phyloP scores from a whole-genome alignment of 495 filamentous ascomycete species.

The Penicillium simplicissimum region DNA sequence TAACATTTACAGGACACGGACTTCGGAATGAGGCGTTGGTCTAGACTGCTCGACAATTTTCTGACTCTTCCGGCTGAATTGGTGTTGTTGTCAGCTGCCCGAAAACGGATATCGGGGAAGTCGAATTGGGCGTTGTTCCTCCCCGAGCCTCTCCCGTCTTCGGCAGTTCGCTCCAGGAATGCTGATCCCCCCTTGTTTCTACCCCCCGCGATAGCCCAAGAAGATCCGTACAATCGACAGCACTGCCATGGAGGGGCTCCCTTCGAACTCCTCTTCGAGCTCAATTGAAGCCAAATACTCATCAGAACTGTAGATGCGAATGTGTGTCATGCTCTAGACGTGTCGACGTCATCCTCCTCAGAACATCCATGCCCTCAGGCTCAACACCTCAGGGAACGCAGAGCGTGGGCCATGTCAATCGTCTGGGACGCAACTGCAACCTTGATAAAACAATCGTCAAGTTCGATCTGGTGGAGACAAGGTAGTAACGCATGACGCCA shows the following conservation, averaged over 20 bases:
- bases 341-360: not conserved
- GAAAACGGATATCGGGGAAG: slow-evolving; percentile 26
- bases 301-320: not conserved
- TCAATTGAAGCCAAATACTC: not conserved
- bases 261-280: not conserved
- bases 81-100: slow-evolving; percentile 16
- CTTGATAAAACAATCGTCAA: slow-evolving; percentile 27
- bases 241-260: not conserved
- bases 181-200: not conserved
- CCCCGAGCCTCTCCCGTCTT: slow-evolving; percentile 11
- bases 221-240: not conserved
- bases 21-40: slow-evolving; percentile 4
- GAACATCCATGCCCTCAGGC: not conserved
- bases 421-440: slow-evolving; percentile 34
- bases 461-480: slow-evolving; percentile 21
- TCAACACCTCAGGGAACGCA: not conserved
- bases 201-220: not conserved
- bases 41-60: slow-evolving; percentile 11
- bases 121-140: not conserved
- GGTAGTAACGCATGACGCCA: slow-evolving; percentile 26
- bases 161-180: slow-evolving; percentile 6
- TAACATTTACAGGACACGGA: slow-evolving; percentile 12
- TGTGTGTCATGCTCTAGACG: not conserved
- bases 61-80: not conserved
- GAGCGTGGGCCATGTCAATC: not conserved